Evolutionary conservation across 305 asterid species (phyloP).

Genomic region (Rubia peregrina): DNA sequence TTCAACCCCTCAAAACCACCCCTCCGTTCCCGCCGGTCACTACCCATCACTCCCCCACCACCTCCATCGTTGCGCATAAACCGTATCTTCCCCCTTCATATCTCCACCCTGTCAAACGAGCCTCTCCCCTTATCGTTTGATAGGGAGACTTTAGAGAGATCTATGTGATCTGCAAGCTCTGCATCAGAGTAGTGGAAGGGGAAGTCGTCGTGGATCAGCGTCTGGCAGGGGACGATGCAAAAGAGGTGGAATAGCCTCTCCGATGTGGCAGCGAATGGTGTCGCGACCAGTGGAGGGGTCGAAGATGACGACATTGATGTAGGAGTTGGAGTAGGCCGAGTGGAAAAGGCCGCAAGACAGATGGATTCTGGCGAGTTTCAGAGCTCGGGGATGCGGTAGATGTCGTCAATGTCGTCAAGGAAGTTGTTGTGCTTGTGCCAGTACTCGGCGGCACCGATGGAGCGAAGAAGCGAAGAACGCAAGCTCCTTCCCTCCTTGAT

Average conservation of each 20-base stretch:
- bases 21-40: too few relatives aligned
- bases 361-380: conserved; percentile 67
- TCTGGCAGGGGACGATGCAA: conserved; percentile 70
- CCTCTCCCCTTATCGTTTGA: conserved; percentile 26
- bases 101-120: conserved; percentile 21
- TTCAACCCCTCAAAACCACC: too few relatives aligned
- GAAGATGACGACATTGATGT: conserved; percentile 75
- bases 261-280: conserved; percentile 55
- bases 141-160: conserved; percentile 34
- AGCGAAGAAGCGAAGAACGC: conserved; percentile 19
- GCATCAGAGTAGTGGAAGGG: conserved; percentile 48
- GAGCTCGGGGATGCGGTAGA: conserved; percentile 62
- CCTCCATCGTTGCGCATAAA: conserved; percentile 15
- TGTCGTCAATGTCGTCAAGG: conserved; percentile 61
- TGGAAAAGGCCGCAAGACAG: conserved; percentile 86
- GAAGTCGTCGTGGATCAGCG: conserved; percentile 47
- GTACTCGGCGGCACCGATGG: conserved; percentile 79
- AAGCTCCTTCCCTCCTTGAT: too few relatives aligned
- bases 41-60: too few relatives aligned
- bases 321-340: conserved; percentile 83
- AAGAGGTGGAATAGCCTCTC: conserved; percentile 64
- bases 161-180: conserved; percentile 56
- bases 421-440: conserved; percentile 90
- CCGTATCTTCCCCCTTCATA: conserved; percentile 58
- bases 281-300: conserved; percentile 78